A percentile compares a stretch with the other conserved stretches of the same genome.
These are phyloP conservation scores for Ogataea corticis DNA, from an alignment of 805 yeast genomes.

Conservation along the genomic window DNA sequence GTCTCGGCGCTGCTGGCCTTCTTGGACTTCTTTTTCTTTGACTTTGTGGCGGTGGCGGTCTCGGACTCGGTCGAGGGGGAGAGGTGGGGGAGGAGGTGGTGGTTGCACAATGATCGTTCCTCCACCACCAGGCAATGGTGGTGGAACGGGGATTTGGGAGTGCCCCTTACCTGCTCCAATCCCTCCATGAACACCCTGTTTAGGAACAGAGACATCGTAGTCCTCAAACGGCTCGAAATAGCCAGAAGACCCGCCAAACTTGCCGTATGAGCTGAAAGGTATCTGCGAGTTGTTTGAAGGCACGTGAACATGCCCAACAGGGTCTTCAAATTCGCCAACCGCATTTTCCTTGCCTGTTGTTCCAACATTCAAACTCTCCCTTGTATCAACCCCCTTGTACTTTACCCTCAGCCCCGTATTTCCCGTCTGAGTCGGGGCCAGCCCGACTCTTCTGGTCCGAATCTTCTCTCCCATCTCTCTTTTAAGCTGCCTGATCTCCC, in stretches of 20 bases:
- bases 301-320: neutral
- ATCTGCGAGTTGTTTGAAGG: neutral
- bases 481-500: constrained; percentile 19
- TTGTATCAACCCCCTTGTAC: neutral
- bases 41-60: too few relatives aligned
- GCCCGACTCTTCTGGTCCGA: constrained; percentile 8
- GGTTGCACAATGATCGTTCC: constrained; percentile 12
- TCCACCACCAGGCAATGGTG: constrained; percentile 28
- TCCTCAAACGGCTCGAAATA: constrained; percentile 28
- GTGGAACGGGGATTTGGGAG: constrained; percentile 24
- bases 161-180: too few relatives aligned
- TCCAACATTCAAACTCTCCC: neutral
- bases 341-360: neutral
- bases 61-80: too few relatives aligned
- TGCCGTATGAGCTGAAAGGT: neutral
- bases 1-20: too few relatives aligned
- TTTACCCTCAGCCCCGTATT: neutral
- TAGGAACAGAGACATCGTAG: constrained; percentile 17
- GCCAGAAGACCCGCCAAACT: neutral
- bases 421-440: neutral
- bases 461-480: constrained; percentile 23
- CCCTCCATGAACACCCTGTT: neutral
- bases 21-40: too few relatives aligned
- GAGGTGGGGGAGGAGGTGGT: constrained; percentile 31
- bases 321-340: neutral